A percentile compares a stretch with the other conserved stretches of the same genome.
Conservation (phyloP, 257 asterid species). For the Thymus mandschuricus region DNA sequence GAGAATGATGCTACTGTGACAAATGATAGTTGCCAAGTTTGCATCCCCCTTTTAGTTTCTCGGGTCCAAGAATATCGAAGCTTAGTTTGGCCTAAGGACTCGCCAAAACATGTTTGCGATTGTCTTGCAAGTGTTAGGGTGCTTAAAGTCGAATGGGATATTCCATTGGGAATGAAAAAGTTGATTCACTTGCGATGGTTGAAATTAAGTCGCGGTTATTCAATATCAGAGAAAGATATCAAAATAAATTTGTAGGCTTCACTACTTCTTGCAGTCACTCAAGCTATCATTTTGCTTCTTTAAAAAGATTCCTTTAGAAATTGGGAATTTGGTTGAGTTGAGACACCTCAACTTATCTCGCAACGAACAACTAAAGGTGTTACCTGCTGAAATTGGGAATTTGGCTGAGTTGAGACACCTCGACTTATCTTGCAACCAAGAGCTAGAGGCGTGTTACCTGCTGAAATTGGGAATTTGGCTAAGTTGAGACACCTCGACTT, state of each 20-base stretch:
- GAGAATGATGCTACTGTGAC: background rate
- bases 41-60: background rate
- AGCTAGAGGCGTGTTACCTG: no score
- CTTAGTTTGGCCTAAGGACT: background rate
- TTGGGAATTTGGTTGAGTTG: no score
- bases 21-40: background rate
- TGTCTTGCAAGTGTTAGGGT: background rate
- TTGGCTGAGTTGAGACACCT: no score
- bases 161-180: constrained; percentile 25
- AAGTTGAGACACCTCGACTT: no score
- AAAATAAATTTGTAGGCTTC: background rate
- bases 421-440: no score
- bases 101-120: background rate
- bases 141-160: background rate
- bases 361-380: no score
- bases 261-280: constrained; percentile 25
- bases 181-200: constrained; percentile 37
- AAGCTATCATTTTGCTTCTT: background rate
- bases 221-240: background rate
- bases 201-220: constrained; percentile 11
- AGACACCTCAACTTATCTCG: no score
- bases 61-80: background rate
- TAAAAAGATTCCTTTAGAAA: background rate
- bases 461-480: no score
- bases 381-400: no score